phyloP scores from a whole-genome alignment of 2,329 filamentous ascomycete genomes.

The Cadophora gregata region DNA sequence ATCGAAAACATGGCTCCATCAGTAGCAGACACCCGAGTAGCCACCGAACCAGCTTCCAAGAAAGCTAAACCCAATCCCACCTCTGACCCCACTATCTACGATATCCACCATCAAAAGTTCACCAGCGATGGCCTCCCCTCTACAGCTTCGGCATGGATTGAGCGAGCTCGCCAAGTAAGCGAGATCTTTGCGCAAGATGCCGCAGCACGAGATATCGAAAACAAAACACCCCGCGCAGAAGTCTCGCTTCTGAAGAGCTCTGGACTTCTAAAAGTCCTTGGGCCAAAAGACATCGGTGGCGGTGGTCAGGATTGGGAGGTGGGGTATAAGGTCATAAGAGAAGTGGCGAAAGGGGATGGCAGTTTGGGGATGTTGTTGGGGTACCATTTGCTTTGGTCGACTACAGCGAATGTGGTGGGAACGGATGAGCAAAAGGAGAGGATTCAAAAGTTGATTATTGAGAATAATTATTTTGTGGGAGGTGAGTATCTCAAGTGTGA shows the following conservation, averaged over 20 bases:
- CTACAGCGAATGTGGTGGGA: conserved; percentile 65
- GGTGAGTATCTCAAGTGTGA: conserved; percentile 45
- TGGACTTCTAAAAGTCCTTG: conserved; percentile 56
- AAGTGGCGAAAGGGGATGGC: conserved; percentile 69
- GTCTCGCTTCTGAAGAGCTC: conserved; percentile 57
- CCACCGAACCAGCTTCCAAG: conserved; percentile 15
- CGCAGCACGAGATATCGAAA: conserved; percentile 54
- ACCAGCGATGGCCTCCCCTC: conserved; percentile 47
- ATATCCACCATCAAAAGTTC: conserved; percentile 48
- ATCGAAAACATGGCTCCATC: conserved; percentile 23
- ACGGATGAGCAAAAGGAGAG: conserved; percentile 64
- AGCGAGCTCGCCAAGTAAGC: conserved; percentile 55
- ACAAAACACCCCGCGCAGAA: conserved; percentile 58
- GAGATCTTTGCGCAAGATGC: conserved; percentile 57
- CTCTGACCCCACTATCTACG: conserved; percentile 50
- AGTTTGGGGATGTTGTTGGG: conserved; percentile 70
- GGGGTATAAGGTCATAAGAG: conserved; percentile 63
- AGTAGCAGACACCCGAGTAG: background rate
- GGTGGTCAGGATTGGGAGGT: conserved; percentile 59
- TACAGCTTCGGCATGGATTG: conserved; percentile 52
- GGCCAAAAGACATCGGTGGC: conserved; percentile 56
- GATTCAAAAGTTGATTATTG: conserved; percentile 60
- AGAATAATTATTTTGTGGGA: conserved; percentile 70
- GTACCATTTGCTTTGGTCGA: conserved; percentile 69
- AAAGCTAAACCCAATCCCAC: conserved; percentile 27